Percentiles rank a stretch among this genome's conserved stretches.
These are phyloP conservation scores for Tuber borchii DNA, from an alignment of 495 filamentous ascomycete species.

Conservation along the genomic window DNA sequence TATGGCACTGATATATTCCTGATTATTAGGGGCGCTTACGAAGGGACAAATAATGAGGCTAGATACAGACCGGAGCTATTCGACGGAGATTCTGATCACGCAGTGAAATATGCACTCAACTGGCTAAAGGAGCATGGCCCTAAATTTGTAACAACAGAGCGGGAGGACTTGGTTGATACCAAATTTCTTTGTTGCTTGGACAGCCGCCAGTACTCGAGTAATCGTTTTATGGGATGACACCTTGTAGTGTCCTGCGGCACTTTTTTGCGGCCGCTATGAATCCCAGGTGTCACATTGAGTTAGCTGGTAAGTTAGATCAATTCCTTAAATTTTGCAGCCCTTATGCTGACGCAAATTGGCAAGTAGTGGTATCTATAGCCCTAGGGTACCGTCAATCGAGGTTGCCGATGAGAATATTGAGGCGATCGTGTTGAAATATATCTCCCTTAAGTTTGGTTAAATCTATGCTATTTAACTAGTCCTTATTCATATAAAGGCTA, in stretches of 20 bases:
- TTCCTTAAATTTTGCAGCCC: not conserved
- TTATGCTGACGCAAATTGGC: constrained; percentile 11
- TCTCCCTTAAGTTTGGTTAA: constrained; percentile 90
- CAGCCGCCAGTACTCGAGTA: constrained; percentile 78
- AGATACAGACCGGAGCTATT: constrained; percentile 97
- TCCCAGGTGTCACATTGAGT: constrained; percentile 86
- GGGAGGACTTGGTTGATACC: constrained; percentile 84
- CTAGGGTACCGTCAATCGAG: constrained; percentile 73
- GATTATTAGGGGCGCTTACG: constrained; percentile 83
- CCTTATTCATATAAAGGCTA: constrained; percentile 85
- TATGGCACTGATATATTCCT: constrained; percentile 94
- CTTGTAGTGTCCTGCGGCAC: constrained; percentile 90
- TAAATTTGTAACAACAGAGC: constrained; percentile 74
- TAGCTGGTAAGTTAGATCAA: constrained; percentile 49
- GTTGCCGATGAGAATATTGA: constrained; percentile 91
- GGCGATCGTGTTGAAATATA: constrained; percentile 88
- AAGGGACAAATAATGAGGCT: constrained; percentile 79
- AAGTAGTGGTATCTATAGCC: constrained; percentile 89
- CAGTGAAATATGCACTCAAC: constrained; percentile 91
- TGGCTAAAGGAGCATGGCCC: constrained; percentile 97
- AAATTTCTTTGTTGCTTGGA: constrained; percentile 93
- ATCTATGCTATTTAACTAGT: constrained; percentile 80
- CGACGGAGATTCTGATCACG: constrained; percentile 84
- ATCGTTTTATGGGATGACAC: constrained; percentile 97
- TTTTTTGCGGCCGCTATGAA: constrained; percentile 93